Percentiles rank a stretch among this genome's conserved stretches.
Conservation (phyloP, 768 basidiomycete genomes). For the Tulasnella sp. region DNA sequence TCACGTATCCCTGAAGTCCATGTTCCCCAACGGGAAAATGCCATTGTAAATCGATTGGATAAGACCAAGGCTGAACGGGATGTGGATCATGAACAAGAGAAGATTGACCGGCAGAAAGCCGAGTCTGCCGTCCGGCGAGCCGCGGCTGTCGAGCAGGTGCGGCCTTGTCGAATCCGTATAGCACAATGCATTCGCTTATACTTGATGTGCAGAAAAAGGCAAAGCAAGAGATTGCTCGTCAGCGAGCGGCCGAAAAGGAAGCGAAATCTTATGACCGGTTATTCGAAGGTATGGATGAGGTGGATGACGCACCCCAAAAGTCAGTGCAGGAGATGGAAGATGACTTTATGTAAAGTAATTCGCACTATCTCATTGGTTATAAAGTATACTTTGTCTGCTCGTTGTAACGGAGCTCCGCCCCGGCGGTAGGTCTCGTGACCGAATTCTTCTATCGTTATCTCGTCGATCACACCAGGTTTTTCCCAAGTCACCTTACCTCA, state of each 20-base stretch:
- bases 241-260: slow-evolving; percentile 76
- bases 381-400: not conserved
- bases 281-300: slow-evolving; percentile 38
- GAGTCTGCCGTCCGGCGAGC: slow-evolving; percentile 56
- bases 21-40: slow-evolving; percentile 69
- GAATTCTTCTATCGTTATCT: not conserved
- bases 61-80: slow-evolving; percentile 79
- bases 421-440: not conserved
- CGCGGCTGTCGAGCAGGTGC: slow-evolving; percentile 57
- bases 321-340: slow-evolving; percentile 71
- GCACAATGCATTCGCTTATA: too few species aligned
- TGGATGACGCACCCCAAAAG: slow-evolving; percentile 32
- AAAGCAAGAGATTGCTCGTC: slow-evolving; percentile 60
- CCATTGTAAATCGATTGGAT: slow-evolving; percentile 82
- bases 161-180: slow-evolving; percentile 6
- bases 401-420: not conserved
- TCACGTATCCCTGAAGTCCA: slow-evolving; percentile 42
- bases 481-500: not conserved
- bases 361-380: not conserved
- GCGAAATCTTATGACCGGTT: slow-evolving; percentile 78
- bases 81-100: slow-evolving; percentile 88
- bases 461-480: not conserved
- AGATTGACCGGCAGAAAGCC: slow-evolving; percentile 64
- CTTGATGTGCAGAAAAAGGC: slow-evolving; percentile 45
- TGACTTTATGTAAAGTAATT: slow-evolving; percentile 61